Base-by-base conservation (phyloP, 306 rosid species). In the Biancaea sappan region DNA sequence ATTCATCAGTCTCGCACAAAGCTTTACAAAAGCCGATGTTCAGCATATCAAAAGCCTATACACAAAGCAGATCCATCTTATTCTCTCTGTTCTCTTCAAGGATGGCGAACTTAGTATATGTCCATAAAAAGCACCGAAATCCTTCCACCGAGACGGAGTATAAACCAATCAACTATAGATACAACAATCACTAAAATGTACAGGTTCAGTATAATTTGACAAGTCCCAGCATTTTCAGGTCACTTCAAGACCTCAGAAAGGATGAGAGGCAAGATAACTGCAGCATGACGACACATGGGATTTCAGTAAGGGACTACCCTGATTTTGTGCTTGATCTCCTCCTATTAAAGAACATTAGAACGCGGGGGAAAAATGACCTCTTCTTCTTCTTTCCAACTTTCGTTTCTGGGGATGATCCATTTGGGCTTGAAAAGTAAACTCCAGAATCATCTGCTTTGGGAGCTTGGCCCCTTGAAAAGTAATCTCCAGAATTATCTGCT, bases 291-390 rank as follows among this genome's bases (percentile, higher is more conserved):
- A 50, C 43, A 50, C 78, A 53, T 18, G 46, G 12, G 12, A 69
- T 71, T 71, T 66, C 72, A 64, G 25, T 74, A 54, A 68, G 61
- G 74, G 66, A 67, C 77, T 83, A 81, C 58, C 87, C 85, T 26
- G 80, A 52, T 85, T 87, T 89, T 32, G 89, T 11, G 51, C 81
- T 85, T 11, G 88, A 26, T 81, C 56, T 92, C 74, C 84, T 88
- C 84, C 88, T 86, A 32, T 87, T 90, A 85, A 92, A 88, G 79
- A 92, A 92, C 99, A 92, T 90, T 69, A 92, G 83, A 77, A 95
- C 82, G 73, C 99, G 84, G 0, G 98, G 99, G 74, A 95, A 86
- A 21, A 92, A 64, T 8, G 99, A 77, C 74, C 24, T 90, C 84
- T 82, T 94, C 81, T 91, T 92, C 86, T 86, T 95, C 86, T 85